These are phyloP conservation scores for Lyophyllum semitale DNA, from an alignment of 768 basidiomycete genomes.

Conservation along the genomic window DNA sequence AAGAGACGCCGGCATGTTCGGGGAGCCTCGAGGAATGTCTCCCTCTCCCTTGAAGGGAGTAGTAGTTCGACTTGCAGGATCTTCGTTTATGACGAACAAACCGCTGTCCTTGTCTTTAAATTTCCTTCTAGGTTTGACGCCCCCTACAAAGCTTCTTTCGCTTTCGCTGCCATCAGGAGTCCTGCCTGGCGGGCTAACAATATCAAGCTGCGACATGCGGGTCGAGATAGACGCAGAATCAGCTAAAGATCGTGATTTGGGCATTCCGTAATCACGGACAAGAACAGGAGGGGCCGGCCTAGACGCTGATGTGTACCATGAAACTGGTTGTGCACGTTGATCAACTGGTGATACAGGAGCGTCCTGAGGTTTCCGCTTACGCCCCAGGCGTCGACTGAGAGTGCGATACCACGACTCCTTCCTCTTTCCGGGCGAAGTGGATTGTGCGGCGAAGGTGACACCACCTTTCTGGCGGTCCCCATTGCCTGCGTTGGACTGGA, in stretches of 20 bases:
- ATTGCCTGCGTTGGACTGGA: background rate
- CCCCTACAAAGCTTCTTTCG: conserved; percentile 22
- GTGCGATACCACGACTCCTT: conserved; percentile 44
- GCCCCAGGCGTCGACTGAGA: conserved; percentile 30
- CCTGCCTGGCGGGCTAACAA: conserved; percentile 28
- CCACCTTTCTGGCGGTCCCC: conserved; percentile 6
- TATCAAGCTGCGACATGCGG: conserved; percentile 35
- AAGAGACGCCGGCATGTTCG: conserved; percentile 7
- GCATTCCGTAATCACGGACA: conserved; percentile 21
- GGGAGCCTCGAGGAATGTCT: background rate
- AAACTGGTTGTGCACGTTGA: conserved; percentile 14
- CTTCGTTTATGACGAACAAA: conserved; percentile 42
- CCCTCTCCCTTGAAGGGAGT: conserved; percentile 18
- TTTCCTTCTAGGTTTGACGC: conserved; percentile 11
- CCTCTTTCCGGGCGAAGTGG: conserved; percentile 29
- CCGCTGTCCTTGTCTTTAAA: conserved; percentile 27
- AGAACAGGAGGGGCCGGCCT: conserved; percentile 9
- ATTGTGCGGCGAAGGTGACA: conserved; percentile 17
- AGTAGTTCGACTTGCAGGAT: conserved; percentile 32
- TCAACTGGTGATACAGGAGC: background rate
- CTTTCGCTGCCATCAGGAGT: conserved; percentile 17
- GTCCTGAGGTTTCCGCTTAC: conserved; percentile 20
- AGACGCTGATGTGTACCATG: conserved; percentile 32
- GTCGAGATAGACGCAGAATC: conserved; percentile 29
- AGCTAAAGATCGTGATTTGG: conserved; percentile 23